Evolutionary conservation across 2,329 filamentous ascomycete species (phyloP), one percentile per base, ranked within the genome.

Genomic region (Drechslera avenae): DNA sequence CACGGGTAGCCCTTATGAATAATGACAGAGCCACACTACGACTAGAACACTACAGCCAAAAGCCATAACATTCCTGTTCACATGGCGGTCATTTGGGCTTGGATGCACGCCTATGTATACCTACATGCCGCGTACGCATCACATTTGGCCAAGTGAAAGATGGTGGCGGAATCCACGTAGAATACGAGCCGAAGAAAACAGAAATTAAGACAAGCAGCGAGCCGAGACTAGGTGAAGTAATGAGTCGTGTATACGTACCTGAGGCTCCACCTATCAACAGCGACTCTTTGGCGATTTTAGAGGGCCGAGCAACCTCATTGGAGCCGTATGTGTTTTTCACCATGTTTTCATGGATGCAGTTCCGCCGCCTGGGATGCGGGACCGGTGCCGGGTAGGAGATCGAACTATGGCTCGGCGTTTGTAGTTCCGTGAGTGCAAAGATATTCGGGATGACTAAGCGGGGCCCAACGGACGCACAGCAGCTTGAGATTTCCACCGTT

Each of bases 201-300:
- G 6, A 33, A 21, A 30, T 4, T 9, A 8, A 32, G 28, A n/a
- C 14, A 9, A 37, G 9, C 10, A 17, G 18, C n/a, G 28, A 21
- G 23, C 14, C 39, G 14, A n/a, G 10, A 48, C 16, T 33, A 39
- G 12, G 39, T 49, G 17, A 26, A 44, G 32, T 17, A 14, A 44
- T 41, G 42, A 46, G 34, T 33, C 13, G 41, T 12, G 43, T 33
- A 39, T 41, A 68, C 68, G 40, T 66, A 72, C 69, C 64, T 45
- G 67, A 53, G 17, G 58, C 66, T 21, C 44, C 64, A 16, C 69
- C 70, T n/a, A 71, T 45, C 33, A 61, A 48, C 7, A 55, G 57
- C 23, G 67, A 68, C 50, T 61, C 56, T 39, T 40, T 56, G 44
- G 56, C 58, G 34, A 72, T 58, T 55, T 71, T 21, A 33, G 64